Evolutionary conservation across 2,329 filamentous ascomycete species (phyloP).

Genomic region (Triangularia setosa): DNA sequence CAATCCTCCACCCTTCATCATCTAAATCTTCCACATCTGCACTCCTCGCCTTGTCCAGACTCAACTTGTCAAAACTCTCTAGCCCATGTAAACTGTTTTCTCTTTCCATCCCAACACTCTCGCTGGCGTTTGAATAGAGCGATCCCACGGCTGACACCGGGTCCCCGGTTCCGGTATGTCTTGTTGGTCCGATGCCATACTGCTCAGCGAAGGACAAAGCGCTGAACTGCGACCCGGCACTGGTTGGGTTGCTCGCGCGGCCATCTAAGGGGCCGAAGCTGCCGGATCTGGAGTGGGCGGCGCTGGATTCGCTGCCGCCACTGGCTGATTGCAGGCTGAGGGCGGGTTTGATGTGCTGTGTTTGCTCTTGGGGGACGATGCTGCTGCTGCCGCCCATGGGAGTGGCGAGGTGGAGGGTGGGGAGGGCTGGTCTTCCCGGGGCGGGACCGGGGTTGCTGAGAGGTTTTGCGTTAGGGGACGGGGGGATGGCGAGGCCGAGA

Average conservation of each 20-base stretch:
- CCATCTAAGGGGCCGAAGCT: conserved; percentile 78
- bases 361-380: conserved; percentile 66
- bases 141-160: conserved; percentile 86
- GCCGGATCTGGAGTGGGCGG: conserved; percentile 74
- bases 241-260: conserved; percentile 74
- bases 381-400: conserved; percentile 76
- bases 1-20: conserved; percentile 91
- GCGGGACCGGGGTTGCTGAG: conserved; percentile 52
- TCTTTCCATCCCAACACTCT: conserved; percentile 69
- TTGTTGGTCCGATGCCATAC: conserved; percentile 63
- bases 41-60: conserved; percentile 74
- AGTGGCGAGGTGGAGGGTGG: conserved; percentile 77
- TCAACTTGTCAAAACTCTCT: conserved; percentile 74
- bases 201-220: conserved; percentile 74
- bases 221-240: conserved; percentile 83
- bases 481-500: conserved; percentile 84
- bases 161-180: conserved; percentile 67
- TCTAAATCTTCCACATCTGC: conserved; percentile 92
- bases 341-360: conserved; percentile 45
- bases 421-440: conserved; percentile 59
- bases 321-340: conserved; percentile 61
- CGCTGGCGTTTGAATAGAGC: conserved; percentile 75
- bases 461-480: conserved; percentile 77
- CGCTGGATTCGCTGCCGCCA: conserved; percentile 75
- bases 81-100: conserved; percentile 76